Conservation (phyloP, 2,329 filamentous ascomycete genomes). For the Byssothecium circinans region DNA sequence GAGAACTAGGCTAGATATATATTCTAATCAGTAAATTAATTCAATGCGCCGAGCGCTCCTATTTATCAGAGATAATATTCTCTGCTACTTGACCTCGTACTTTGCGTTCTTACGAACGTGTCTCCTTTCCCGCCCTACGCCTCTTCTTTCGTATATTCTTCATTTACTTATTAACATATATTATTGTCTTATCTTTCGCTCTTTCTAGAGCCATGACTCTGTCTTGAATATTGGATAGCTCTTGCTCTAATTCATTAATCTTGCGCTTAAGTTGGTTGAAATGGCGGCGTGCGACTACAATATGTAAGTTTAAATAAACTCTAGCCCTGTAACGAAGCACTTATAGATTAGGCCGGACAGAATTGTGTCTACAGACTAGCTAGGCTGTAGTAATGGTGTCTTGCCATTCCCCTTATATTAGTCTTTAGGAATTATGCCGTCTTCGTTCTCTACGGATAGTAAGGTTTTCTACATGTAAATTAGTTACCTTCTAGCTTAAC, state of each 20-base stretch:
- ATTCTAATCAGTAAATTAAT: constrained; percentile 1
- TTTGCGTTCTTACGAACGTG: neutral
- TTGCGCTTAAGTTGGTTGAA: too few relatives aligned
- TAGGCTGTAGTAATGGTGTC: constrained; percentile 8
- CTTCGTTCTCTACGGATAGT: too few relatives aligned
- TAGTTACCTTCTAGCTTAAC: constrained; percentile 5
- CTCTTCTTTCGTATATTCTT: constrained; percentile 3
- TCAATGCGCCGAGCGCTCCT: neutral
- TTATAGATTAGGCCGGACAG: constrained; percentile 6
- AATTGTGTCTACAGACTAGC: constrained; percentile 1
- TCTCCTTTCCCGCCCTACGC: neutral
- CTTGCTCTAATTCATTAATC: too few relatives aligned
- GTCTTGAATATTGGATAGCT: constrained; percentile 4
- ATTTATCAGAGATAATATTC: neutral
- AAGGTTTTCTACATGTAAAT: too few relatives aligned
- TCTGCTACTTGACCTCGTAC: neutral
- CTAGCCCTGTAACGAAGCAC: too few relatives aligned
- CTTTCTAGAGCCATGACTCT: constrained; percentile 3
- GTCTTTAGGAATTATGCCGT: too few relatives aligned
- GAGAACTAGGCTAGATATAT: too few relatives aligned
- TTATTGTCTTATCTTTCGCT: constrained; percentile 6
- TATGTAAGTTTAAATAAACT: too few relatives aligned
- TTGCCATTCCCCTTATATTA: constrained; percentile 2
- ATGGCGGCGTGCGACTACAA: too few relatives aligned
- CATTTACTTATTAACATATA: neutral